Evolutionary conservation across 2,329 filamentous ascomycete species (phyloP).

Genomic region (Graphilbum fragrans): DNA sequence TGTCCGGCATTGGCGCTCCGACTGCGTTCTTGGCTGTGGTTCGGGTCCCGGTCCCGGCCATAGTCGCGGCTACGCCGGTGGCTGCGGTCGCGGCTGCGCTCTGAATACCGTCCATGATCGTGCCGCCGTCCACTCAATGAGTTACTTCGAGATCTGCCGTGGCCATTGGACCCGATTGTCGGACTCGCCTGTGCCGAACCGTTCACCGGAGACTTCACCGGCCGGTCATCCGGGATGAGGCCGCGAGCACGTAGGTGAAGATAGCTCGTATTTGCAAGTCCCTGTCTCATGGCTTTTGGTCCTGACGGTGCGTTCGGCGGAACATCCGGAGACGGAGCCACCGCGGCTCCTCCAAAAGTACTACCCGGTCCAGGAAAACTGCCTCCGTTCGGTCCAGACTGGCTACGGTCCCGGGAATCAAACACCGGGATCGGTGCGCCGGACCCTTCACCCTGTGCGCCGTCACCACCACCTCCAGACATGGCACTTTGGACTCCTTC

Average conservation of each 20-base stretch:
- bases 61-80: slow-evolving; percentile 20
- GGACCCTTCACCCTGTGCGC: not conserved
- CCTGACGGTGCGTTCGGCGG: slow-evolving; percentile 74
- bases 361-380: too few species aligned
- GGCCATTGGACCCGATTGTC: slow-evolving; percentile 18
- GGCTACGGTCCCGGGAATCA: slow-evolving; percentile 2
- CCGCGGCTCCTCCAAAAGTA: not conserved
- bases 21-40: not conserved
- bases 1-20: not conserved
- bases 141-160: slow-evolving; percentile 30
- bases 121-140: slow-evolving; percentile 20
- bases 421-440: slow-evolving; percentile 4
- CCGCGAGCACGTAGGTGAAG: slow-evolving; percentile 46
- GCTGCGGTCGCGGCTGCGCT: slow-evolving; percentile 15
- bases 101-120: slow-evolving; percentile 23
- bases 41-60: slow-evolving; percentile 8
- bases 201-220: slow-evolving; percentile 12
- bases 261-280: slow-evolving; percentile 69
- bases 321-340: slow-evolving; percentile 20
- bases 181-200: slow-evolving; percentile 8
- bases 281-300: slow-evolving; percentile 88
- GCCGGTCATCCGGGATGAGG: slow-evolving; percentile 11
- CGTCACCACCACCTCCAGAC: not conserved
- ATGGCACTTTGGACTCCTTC: not conserved
- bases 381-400: slow-evolving; percentile 2